These are phyloP conservation scores for Corrigiola litoralis DNA, from an alignment of 179 eudicot genomes.

Conservation along the genomic window DNA sequence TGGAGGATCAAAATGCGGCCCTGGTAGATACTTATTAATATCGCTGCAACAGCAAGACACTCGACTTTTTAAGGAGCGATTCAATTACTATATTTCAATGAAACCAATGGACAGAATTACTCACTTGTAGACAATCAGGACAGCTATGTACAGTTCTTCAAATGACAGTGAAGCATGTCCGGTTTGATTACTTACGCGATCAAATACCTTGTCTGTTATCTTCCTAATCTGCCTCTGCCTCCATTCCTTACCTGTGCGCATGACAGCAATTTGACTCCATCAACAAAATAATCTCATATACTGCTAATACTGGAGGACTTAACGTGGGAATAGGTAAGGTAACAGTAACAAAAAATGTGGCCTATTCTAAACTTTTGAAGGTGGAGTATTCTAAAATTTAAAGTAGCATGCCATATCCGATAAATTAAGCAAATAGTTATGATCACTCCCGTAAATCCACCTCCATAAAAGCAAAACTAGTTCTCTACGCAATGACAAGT, in stretches of 20 bases:
- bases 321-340: too few relatives aligned
- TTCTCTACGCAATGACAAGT: too few relatives aligned
- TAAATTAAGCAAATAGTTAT: too few relatives aligned
- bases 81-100: neutral
- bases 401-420: too few relatives aligned
- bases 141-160: constrained; percentile 83
- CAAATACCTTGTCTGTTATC: constrained; percentile 61
- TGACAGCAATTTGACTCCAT: neutral
- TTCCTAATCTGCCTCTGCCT: constrained; percentile 59
- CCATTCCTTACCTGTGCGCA: constrained; percentile 76
- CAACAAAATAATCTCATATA: neutral
- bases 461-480: too few relatives aligned
- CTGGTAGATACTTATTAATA: constrained; percentile 80
- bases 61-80: neutral
- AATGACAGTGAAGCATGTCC: constrained; percentile 53
- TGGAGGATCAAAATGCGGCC: constrained; percentile 95
- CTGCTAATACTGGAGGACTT: too few relatives aligned
- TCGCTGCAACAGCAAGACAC: constrained; percentile 44
- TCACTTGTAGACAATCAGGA: constrained; percentile 82
- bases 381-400: too few relatives aligned
- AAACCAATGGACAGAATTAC: constrained; percentile 10
- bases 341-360: too few relatives aligned
- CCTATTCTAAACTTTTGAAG: too few relatives aligned
- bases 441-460: too few relatives aligned
- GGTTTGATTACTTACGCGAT: constrained; percentile 47